A percentile compares a stretch with the other conserved stretches of the same genome.
These are phyloP conservation scores for Umbelopsis vinacea DNA, from an alignment of 192 early-diverging fungal species.

Conservation along the genomic window DNA sequence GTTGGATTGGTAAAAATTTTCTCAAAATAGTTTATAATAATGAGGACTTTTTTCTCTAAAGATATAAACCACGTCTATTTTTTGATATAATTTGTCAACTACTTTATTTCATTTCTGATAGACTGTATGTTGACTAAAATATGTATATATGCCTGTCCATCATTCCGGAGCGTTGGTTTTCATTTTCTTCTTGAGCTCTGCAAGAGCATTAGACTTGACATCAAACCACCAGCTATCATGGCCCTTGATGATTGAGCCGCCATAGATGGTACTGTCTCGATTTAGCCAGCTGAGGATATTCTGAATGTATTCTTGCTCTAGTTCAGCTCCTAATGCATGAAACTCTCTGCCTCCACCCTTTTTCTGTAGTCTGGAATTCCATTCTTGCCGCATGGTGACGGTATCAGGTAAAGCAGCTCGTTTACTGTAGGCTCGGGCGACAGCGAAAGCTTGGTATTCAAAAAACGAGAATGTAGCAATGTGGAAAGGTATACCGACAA, in stretches of 20 bases:
- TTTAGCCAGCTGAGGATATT: conserved; percentile 24
- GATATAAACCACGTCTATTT: not conserved
- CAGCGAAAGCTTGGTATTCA: conserved; percentile 55
- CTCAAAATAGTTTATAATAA: not conserved
- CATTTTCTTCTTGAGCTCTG: not conserved
- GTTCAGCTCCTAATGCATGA: conserved; percentile 24
- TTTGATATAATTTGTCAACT: too few relatives aligned
- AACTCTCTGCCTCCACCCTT: conserved; percentile 26
- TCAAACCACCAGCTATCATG: conserved; percentile 22
- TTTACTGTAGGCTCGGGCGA: conserved; percentile 40
- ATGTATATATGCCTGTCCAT: not conserved
- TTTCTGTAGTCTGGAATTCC: conserved; percentile 6
- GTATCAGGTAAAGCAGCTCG: conserved; percentile 28
- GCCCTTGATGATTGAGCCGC: not conserved
- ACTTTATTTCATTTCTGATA: too few relatives aligned
- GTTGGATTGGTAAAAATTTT: conserved; percentile 39
- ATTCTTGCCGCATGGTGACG: conserved; percentile 35
- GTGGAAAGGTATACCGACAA: conserved; percentile 56
- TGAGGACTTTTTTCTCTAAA: too few relatives aligned
- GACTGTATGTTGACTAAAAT: not conserved
- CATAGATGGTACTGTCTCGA: conserved; percentile 7
- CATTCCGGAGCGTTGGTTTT: not conserved
- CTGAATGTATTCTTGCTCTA: conserved; percentile 26
- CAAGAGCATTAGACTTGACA: conserved; percentile 23
- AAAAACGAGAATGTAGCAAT: conserved; percentile 60